Conservation (phyloP, 179 eudicot species). For the Nepenthes alata region DNA sequence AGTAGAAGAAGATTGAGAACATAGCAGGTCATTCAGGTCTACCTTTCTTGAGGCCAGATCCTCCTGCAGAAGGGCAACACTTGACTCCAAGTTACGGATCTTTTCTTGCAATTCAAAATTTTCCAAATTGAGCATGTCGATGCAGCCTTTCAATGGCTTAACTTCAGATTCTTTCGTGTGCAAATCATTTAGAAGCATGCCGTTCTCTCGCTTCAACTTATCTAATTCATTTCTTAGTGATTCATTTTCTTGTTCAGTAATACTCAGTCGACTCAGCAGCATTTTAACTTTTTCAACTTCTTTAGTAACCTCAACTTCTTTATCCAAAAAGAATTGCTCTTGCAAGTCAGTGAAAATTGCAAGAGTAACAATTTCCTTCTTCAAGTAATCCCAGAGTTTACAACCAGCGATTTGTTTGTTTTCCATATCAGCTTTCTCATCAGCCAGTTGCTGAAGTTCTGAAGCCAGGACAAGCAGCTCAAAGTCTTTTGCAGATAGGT, state of each 20-base stretch:
- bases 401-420: slow-evolving; percentile 11
- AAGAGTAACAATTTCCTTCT: slow-evolving; percentile 29
- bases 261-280: slow-evolving; percentile 2
- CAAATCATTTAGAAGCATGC: slow-evolving; percentile 22
- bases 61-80: slow-evolving; percentile 21
- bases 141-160: slow-evolving; percentile 11
- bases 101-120: slow-evolving; percentile 24
- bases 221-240: neutral
- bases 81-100: slow-evolving; percentile 22
- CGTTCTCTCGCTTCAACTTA: slow-evolving; percentile 22
- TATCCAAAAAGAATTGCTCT: slow-evolving; percentile 36
- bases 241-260: slow-evolving; percentile 8
- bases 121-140: slow-evolving; percentile 12
- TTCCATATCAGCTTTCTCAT: slow-evolving; percentile 20
- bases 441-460: slow-evolving; percentile 33
- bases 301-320: slow-evolving; percentile 29
- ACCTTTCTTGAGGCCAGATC: slow-evolving; percentile 24
- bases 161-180: slow-evolving; percentile 31
- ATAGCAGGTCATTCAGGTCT: slow-evolving; percentile 19
- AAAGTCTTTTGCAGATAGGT: slow-evolving; percentile 52
- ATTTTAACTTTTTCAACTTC: slow-evolving; percentile 19
- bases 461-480: slow-evolving; percentile 45
- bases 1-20: slow-evolving; percentile 21
- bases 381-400: slow-evolving; percentile 32
- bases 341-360: slow-evolving; percentile 26